Base-by-base conservation (phyloP, 1,284 basidiomycete genomes). In the Cronartium ribicola region DNA sequence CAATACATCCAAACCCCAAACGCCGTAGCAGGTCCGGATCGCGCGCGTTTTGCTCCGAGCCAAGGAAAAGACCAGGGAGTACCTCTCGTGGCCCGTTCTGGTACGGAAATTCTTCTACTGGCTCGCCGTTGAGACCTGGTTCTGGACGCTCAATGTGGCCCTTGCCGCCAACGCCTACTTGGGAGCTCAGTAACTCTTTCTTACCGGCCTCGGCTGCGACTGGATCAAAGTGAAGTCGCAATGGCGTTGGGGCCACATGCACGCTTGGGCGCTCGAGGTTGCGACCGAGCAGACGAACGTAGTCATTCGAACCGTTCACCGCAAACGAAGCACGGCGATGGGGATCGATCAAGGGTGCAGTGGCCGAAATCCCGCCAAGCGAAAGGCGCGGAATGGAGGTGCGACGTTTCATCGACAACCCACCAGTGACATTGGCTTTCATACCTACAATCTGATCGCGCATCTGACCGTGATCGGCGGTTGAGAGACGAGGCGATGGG, bases 11-110 rank as follows among this genome's bases (percentile, higher is more conserved):
- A 81, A 95, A 92, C 67, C 88, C 87, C 46, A 88, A 85, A 71
- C 88, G 85, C n/a, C 86, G 81, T 73, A 94, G 86, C 63, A 84
- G 84, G 59, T 84, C 83, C 86, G 88, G 89, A 81, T 94, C 89
- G 69, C 87, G 86, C 43, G 91, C 91, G 77, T 95, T 95, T 81
- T 95, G 92, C 81, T 97, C 94, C 63, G 92, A 92, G 73, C 94
- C 95, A 7, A 98, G 86, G 87, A 89, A 98, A 68, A 98, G 85
- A 59, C 90, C 89, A 0, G 94, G 94, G 41, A 97, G 84, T 77
- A 98, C 85, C 82, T 97, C 89, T 55, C 91, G 84, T 29, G 94
- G 95, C 0, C 95, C 94, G 78, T 90, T 85, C 6, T 85, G 82
- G 81, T 98, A 98, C 2, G 93, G 90, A 76, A 71, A 80, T 78